Base-by-base conservation (phyloP, 169 alveolate species). In the Babesia sp. region DNA sequence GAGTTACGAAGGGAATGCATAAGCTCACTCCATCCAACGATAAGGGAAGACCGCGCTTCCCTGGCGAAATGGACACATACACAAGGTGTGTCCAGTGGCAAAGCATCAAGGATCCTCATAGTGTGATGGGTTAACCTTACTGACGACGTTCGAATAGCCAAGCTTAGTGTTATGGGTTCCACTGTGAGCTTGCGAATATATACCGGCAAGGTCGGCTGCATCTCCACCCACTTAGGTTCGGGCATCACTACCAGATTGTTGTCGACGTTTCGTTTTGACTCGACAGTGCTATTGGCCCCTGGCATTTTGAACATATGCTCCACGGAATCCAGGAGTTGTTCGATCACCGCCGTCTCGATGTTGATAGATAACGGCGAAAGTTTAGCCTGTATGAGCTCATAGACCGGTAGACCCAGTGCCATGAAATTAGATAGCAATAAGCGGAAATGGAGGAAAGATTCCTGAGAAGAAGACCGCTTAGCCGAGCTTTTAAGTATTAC, bases 11-110 rank as follows among this genome's bases (percentile, higher is more conserved):
- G 84, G 18, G 93, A 86, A 42, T 91, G 92, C 63, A 86, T 56
- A 24, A 94, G 91, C 67, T 93, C 97, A 45, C 82, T 89, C 93
- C 94, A 90, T 33, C 94, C 59, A 59, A 92, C 70, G 42, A 93
- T 92, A 37, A 81, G 56, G 82, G 91, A 90, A 50, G 72, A 57
- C 70, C 93, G 70, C 37, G 90, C 73, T 60, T 90, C 93, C 28
- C 94, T 68, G 53, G 86, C 90, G 33, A 94, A 90, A 72, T 91
- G 95, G 28, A 94, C 86, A 55, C 91, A 83, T 87, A 94, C 93
- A 51, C 93, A 91, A 20, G 97, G 97, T 11, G 97, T 92, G 68
- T 94, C 97, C 44, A 94, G 74, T n/a, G 97, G 97, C 59, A 94
- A 74, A 4, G 95, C 92, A 51, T 94, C 97, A 63, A 92, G 87